phyloP scores from a whole-genome alignment of 176 grass and related monocot species.

The Sorghum bicolor region DNA sequence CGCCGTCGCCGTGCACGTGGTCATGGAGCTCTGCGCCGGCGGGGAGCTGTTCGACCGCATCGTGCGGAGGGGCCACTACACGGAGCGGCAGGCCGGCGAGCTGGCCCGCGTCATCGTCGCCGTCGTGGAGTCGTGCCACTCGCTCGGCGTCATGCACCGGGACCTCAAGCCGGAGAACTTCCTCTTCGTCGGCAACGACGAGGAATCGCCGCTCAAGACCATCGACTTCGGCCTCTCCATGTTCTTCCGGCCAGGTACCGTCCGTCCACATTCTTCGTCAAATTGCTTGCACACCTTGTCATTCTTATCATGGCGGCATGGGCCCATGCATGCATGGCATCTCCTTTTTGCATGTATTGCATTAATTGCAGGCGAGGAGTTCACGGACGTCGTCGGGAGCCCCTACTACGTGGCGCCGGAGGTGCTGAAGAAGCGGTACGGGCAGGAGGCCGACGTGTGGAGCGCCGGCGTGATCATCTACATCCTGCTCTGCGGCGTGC shows the following conservation, averaged over 20 bases:
- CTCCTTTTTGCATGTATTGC: too few relatives aligned
- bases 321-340: neutral
- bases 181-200: slow-evolving; percentile 36
- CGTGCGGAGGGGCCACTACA: slow-evolving; percentile 36
- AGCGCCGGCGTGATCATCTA: slow-evolving; percentile 51
- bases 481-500: slow-evolving; percentile 55
- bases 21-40: slow-evolving; percentile 57
- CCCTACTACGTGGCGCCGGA: slow-evolving; percentile 61
- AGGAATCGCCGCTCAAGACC: slow-evolving; percentile 50
- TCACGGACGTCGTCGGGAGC: slow-evolving; percentile 51
- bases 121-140: slow-evolving; percentile 51
- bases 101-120: slow-evolving; percentile 42
- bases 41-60: slow-evolving; percentile 61
- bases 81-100: slow-evolving; percentile 48
- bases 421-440: slow-evolving; percentile 50
- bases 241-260: slow-evolving; percentile 47
- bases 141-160: slow-evolving; percentile 48
- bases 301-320: too few relatives aligned
- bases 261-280: too few relatives aligned
- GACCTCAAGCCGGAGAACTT: slow-evolving; percentile 58
- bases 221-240: slow-evolving; percentile 63
- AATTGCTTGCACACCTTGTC: too few relatives aligned
- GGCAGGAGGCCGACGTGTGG: slow-evolving; percentile 57
- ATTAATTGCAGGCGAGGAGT: slow-evolving; percentile 30
- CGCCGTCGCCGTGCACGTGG: slow-evolving; percentile 46